These are phyloP conservation scores for Penstemon davidsonii DNA, from an alignment of 257 asterid genomes.

Conservation along the genomic window DNA sequence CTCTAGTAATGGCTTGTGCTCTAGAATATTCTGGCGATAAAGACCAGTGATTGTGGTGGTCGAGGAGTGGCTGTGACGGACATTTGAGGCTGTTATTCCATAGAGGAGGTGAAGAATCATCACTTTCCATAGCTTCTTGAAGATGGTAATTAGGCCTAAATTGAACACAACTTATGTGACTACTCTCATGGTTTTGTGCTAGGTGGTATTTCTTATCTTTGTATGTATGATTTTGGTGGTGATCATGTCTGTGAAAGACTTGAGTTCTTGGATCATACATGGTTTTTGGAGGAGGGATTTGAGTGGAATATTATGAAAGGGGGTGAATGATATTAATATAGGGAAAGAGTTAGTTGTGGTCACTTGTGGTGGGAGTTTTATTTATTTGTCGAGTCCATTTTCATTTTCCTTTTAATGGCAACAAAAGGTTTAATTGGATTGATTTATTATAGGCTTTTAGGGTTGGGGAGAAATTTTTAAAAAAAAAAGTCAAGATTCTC, in stretches of 20 bases:
- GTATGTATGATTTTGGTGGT: constrained; percentile 16
- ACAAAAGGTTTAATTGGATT: constrained; percentile 22
- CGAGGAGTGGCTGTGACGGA: constrained; percentile 42
- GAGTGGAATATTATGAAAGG: constrained; percentile 17
- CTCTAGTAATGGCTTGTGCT: constrained; percentile 68
- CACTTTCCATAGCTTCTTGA: constrained; percentile 28
- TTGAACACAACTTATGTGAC: constrained; percentile 30
- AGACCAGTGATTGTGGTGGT: constrained; percentile 37
- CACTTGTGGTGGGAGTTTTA: constrained; percentile 38
- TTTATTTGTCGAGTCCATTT: constrained; percentile 9
- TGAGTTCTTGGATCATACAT: constrained; percentile 57
- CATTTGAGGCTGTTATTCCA: constrained; percentile 50
- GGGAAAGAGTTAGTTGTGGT: constrained; percentile 17
- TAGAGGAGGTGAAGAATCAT: constrained; percentile 64
- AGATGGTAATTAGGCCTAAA: constrained; percentile 33
- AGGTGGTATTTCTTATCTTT: constrained; percentile 19
- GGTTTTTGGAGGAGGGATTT: constrained; percentile 25
- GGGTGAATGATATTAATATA: constrained; percentile 22
- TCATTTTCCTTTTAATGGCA: constrained; percentile 35
- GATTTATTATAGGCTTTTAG: background rate
- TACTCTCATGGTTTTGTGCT: constrained; percentile 14
- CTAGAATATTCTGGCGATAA: constrained; percentile 48
- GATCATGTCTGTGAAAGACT: constrained; percentile 3
- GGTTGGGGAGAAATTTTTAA: background rate
- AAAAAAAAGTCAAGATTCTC: constrained; percentile 48